Evolutionary conservation across 371 early-diverging fungal genomes (phyloP), one percentile per base, ranked within the genome.

Genomic region (Mortierella sp.): DNA sequence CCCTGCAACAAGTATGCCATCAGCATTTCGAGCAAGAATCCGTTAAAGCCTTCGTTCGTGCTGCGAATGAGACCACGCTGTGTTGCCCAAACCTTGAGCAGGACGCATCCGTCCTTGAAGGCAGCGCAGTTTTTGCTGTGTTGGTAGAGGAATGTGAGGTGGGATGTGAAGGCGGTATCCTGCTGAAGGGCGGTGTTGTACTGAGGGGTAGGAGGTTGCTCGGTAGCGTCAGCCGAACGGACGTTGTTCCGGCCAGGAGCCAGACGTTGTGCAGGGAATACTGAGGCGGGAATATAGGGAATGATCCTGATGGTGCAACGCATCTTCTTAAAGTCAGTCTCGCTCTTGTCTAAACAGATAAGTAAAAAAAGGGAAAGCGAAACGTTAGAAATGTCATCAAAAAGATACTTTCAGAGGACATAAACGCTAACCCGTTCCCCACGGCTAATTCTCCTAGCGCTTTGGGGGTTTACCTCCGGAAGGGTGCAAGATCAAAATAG

Each of bases 171-270:
- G 52, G 92, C 84, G 2, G 94, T 94, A 79, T 98, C 99, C 79
- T 90, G 88, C 70, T 97, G 90, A 21, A 99, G 78, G 5, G 96
- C 92, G 0, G 96, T 91, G 86, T 98, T 99, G 92, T 99, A 99
- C 65, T 92, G 95, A 42, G 99, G 98, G 34, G 99, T 99, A 2
- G 98, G 88, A 0, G 90, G 89, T 45, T 83, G 85, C 14, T 89
- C 88, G 13, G 73, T 76, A 1, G 73, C 75, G 0, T 79, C 77
- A 19, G 74, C 74, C 7, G 78, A 80, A 16, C 99, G 95, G 26
- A 98, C 95, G 88, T 94, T 93, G 91, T 96, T 96, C 78, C 96
- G 94, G 3, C 87, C 91, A 11, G 98, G 99, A 3, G 95, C 93
- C 73, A 99, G 88, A 34, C 95, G 94, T 48, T 91, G 88, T 55